Evolutionary conservation across 257 asterid species (phyloP).

Genomic region (Solanum chiquidenum): DNA sequence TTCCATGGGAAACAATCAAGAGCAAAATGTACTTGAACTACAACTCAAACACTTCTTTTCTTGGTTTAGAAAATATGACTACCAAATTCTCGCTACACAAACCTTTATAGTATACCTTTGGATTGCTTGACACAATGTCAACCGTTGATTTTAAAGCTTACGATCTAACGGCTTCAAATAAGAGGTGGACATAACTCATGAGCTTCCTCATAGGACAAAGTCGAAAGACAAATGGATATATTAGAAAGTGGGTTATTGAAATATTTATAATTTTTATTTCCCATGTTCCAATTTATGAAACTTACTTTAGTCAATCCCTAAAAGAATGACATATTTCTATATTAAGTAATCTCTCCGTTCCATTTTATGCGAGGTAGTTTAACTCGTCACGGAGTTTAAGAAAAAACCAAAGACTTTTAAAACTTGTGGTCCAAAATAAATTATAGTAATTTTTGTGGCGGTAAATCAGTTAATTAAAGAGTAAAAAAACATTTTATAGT

Average conservation of each 20-base stretch:
- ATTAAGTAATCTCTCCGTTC: too few relatives aligned
- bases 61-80: neutral
- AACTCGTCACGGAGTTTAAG: too few relatives aligned
- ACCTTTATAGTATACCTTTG: constrained; percentile 10
- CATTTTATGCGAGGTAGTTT: too few relatives aligned
- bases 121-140: constrained; percentile 20
- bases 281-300: too few relatives aligned
- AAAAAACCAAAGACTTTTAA: too few relatives aligned
- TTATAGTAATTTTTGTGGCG: too few relatives aligned
- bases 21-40: constrained; percentile 1
- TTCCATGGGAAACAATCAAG: constrained; percentile 28
- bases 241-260: constrained; percentile 20
- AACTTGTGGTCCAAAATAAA: too few relatives aligned
- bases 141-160: constrained; percentile 21
- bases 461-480: too few relatives aligned
- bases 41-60: neutral
- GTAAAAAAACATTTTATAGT: too few relatives aligned
- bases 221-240: constrained; percentile 16
- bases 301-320: too few relatives aligned
- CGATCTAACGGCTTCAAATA: constrained; percentile 35
- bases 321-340: too few relatives aligned
- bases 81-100: neutral
- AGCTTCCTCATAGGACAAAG: constrained; percentile 18
- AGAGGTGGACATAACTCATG: constrained; percentile 16
- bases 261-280: constrained; percentile 1